phyloP scores from a whole-genome alignment of 2,329 filamentous ascomycete genomes.

The Teratosphaeria destructans region DNA sequence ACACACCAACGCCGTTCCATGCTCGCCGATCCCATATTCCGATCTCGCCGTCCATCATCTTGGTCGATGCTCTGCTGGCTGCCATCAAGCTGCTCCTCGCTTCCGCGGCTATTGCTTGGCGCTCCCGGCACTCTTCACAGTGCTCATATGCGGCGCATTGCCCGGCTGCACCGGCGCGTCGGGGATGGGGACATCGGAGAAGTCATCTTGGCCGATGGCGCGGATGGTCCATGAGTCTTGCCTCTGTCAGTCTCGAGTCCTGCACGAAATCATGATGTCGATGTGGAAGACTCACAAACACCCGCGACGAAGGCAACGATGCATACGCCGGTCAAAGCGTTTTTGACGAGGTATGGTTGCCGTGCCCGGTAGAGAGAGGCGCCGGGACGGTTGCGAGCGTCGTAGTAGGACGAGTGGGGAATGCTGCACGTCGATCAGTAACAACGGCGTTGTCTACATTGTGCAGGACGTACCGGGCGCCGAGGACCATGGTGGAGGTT shows the following conservation, averaged over 20 bases:
- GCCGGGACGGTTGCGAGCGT: conserved; percentile 73
- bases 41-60: background rate
- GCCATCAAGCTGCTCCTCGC: background rate
- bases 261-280: background rate
- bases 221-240: conserved; percentile 62
- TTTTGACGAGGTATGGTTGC: conserved; percentile 84
- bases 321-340: conserved; percentile 67
- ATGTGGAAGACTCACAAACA: conserved; percentile 59
- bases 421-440: conserved; percentile 31
- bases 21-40: background rate
- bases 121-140: conserved; percentile 1
- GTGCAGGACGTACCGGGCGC: conserved; percentile 2
- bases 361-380: conserved; percentile 84
- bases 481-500: conserved; percentile 4
- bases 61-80: background rate
- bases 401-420: conserved; percentile 78
- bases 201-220: conserved; percentile 90
- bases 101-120: background rate
- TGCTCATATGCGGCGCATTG: conserved; percentile 11
- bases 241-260: background rate
- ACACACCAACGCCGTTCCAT: background rate
- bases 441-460: background rate
- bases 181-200: conserved; percentile 88
- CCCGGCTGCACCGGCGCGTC: conserved; percentile 51
- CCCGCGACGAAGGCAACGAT: conserved; percentile 66